Base-by-base conservation (phyloP, 2,329 filamentous ascomycete species). In the Aspergillus sp. region DNA sequence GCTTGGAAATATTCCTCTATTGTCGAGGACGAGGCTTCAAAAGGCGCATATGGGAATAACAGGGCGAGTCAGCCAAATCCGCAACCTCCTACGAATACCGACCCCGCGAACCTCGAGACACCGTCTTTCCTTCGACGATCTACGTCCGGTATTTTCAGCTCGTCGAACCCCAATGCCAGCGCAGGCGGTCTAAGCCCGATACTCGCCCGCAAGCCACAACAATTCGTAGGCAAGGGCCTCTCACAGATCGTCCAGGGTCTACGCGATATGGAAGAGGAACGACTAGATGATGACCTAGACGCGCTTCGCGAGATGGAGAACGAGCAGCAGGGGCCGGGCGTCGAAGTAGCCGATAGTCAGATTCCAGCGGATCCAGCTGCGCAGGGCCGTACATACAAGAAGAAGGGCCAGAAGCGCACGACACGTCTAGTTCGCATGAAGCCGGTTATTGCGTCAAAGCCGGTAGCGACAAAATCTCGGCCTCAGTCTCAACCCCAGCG, bases 351-450 rank as follows among this genome's bases (percentile, higher is more conserved):
- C 14, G 74, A 79, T 59, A 77, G 72, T 41, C 76, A 79, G 51
- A 52, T 57, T 0, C 51, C 57, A 5, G 52, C 54, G 17, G 52
- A 64, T 14, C 41, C 64, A 23, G 31, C 39, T 6, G 9, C 27
- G 1, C 11, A n/a, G 8, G 53, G 61, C 12, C 64, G 57, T n/a
- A 55, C 57, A 14, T 79, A 71, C 66, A 80, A 78, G 66, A 81
- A 81, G 68, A 80, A 76, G 62, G 78, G 78, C 2, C 79, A 80
- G 60, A 81, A 81, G 61, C 70, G 79, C 47, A 79, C 77, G 6
- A 81, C 79, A 2, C 72, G 76, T 52, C 66, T 73, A 47, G 75
- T 78, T 12, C 71, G 66, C 39, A 79, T 81, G 71, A 76, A 73
- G 47, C 79, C 79, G 3, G 63, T 70, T 8, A 27, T 64, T 21